phyloP scores from a whole-genome alignment of 768 basidiomycete genomes.

The Collybiopsis confluens region DNA sequence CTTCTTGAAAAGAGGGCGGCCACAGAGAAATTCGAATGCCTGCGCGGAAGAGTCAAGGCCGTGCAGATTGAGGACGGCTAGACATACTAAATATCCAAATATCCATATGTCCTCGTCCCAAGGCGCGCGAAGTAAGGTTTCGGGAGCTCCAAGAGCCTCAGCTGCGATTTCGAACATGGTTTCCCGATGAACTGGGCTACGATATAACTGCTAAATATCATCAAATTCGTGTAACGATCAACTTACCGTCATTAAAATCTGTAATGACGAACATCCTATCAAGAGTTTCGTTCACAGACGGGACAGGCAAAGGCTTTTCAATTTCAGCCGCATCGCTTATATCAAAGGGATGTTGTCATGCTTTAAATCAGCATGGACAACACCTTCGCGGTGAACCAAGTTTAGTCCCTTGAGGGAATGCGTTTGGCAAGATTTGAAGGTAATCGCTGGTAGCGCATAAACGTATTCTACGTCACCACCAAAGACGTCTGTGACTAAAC shows the following conservation, averaged over 20 bases:
- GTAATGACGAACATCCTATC: conserved; percentile 18
- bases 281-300: conserved; percentile 17
- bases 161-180: conserved; percentile 17
- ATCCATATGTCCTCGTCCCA: conserved; percentile 29
- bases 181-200: conserved; percentile 7
- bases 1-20: conserved; percentile 11
- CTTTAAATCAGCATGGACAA: conserved; percentile 27
- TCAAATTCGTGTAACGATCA: neutral
- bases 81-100: conserved; percentile 24
- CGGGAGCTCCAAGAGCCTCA: conserved; percentile 21
- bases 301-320: conserved; percentile 20
- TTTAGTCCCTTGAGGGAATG: conserved; percentile 21
- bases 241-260: conserved; percentile 24
- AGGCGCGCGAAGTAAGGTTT: conserved; percentile 19
- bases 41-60: neutral
- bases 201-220: conserved; percentile 12
- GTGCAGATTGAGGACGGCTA: neutral
- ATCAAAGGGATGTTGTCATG: conserved; percentile 23
- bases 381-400: conserved; percentile 15
- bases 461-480: conserved; percentile 19
- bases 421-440: conserved; percentile 23
- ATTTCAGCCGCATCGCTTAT: neutral
- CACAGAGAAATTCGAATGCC: conserved; percentile 13
- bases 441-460: conserved; percentile 9
- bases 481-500: conserved; percentile 20